A percentile compares a stretch with the other conserved stretches of the same genome.
phyloP scores from a whole-genome alignment of 2,329 filamentous ascomycete genomes.

The Sarocladium strictum region DNA sequence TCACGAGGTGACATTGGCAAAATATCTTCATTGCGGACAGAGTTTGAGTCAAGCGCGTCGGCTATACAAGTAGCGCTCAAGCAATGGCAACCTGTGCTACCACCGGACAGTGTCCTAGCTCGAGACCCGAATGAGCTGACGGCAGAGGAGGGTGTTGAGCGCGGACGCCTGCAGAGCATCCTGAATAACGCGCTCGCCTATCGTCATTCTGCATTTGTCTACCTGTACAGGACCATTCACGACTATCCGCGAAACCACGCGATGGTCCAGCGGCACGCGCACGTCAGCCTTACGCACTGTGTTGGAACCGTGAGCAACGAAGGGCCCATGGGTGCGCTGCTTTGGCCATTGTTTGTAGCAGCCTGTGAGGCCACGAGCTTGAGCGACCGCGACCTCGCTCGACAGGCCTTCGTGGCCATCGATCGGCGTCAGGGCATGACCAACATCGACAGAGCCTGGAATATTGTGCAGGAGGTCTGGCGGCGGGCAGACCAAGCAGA shows the following conservation, averaged over 20 bases:
- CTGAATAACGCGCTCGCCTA: slow-evolving; percentile 56
- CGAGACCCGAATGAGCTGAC: slow-evolving; percentile 18
- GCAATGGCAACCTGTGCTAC: slow-evolving; percentile 48
- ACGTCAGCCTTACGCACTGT: slow-evolving; percentile 46
- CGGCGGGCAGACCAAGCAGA: slow-evolving; percentile 38
- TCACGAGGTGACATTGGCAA: slow-evolving; percentile 35
- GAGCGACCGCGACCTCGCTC: slow-evolving; percentile 45
- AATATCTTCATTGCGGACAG: slow-evolving; percentile 40
- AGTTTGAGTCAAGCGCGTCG: slow-evolving; percentile 44
- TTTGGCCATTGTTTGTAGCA: slow-evolving; percentile 61
- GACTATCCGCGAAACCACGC: slow-evolving; percentile 38
- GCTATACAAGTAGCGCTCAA: slow-evolving; percentile 50
- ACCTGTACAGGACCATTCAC: slow-evolving; percentile 50
- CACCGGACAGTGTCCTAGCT: slow-evolving; percentile 26
- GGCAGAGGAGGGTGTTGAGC: slow-evolving; percentile 25
- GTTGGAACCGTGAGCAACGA: slow-evolving; percentile 46
- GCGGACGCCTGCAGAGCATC: slow-evolving; percentile 44
- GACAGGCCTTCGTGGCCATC: slow-evolving; percentile 45
- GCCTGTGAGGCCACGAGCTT: slow-evolving; percentile 50
- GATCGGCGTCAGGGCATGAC: slow-evolving; percentile 57
- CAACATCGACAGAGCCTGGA: slow-evolving; percentile 57
- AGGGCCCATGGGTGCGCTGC: slow-evolving; percentile 57
- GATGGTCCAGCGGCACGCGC: slow-evolving; percentile 48
- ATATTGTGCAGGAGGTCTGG: slow-evolving; percentile 58
- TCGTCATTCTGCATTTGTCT: slow-evolving; percentile 51